A percentile compares a stretch with the other conserved stretches of the same genome.
These are phyloP conservation scores for Iberis pinnata DNA, from an alignment of 345 rosid species.

Conservation along the genomic window DNA sequence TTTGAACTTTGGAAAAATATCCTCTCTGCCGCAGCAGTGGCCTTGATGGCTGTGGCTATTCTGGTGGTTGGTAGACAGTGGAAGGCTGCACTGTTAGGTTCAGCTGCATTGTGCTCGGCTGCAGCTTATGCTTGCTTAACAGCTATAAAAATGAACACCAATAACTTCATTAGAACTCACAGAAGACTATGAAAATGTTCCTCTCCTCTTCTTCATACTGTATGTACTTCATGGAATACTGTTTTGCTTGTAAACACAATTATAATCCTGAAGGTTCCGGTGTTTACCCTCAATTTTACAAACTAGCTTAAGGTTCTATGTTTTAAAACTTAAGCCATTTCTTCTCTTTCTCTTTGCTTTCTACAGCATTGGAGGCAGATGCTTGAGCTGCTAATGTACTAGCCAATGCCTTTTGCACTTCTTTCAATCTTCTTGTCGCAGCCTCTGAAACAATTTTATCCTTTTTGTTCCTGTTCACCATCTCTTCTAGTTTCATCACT, in stretches of 20 bases:
- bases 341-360: constrained; percentile 74
- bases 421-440: constrained; percentile 62
- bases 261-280: constrained; percentile 14
- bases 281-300: constrained; percentile 7
- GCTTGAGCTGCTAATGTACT: constrained; percentile 63
- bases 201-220: not conserved
- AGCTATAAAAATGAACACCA: constrained; percentile 62
- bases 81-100: constrained; percentile 51
- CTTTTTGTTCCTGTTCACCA: constrained; percentile 68
- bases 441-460: constrained; percentile 73
- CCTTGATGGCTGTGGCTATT: constrained; percentile 52
- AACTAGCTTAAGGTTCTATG: not conserved
- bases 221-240: constrained; percentile 13
- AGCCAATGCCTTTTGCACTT: constrained; percentile 54
- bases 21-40: constrained; percentile 41
- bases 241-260: constrained; percentile 13
- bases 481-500: constrained; percentile 64
- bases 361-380: constrained; percentile 64
- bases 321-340: constrained; percentile 84
- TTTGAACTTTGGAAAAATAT: constrained; percentile 56
- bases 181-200: constrained; percentile 48
- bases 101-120: constrained; percentile 51
- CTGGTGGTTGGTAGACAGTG: constrained; percentile 61
- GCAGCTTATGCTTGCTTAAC: constrained; percentile 57
- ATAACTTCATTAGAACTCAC: constrained; percentile 81